Base-by-base conservation (phyloP, 2,329 filamentous ascomycete genomes). In the Raffaelea deltoideospora region DNA sequence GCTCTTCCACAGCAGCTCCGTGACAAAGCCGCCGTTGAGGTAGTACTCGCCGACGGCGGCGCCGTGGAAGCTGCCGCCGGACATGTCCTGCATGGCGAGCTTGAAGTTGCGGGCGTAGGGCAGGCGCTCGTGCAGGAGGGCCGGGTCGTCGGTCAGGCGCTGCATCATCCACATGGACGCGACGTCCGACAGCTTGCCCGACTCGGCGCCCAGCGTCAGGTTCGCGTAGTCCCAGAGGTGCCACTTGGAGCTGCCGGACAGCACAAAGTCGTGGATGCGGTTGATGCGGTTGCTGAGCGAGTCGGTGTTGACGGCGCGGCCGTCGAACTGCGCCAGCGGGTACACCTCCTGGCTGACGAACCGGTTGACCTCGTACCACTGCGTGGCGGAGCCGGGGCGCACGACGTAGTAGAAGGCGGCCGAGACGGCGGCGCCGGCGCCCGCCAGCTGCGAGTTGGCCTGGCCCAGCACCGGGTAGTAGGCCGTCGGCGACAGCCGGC, bases 181-280 rank as follows among this genome's bases (percentile, higher is more conserved):
- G 4, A 41, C 39, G 29, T 41, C 39, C 11, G 39, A 41, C 19
- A 41, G 35, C 33, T 41, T 41, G 26, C 35, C 39, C 8, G 39
- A 41, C 35, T 41, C 39, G 26, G 39, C 39, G 10, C 39, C 39
- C 35, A 41, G 32, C 13, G 28, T 30, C 11, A 38, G 27, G 21
- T 32, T 32, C 3, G 30, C 32, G 21, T 35, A 41, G 3, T 31
- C 35, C 39, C 39, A 41, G 15, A 30, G 19, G 32, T 41, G 36
- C 39, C 39, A 41, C 15, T 33, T 31, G 8, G 35, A 38, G n/a
- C 14, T 21, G 6, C 32, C 8, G 8, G 39, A 34, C 20, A 34
- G 23, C n/a, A 41, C 26, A 35, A 42, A 42, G 37, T 42, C 40
- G 28, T 42, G 40, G 21, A 42, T 42, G 10, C 34, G 37, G 32